phyloP scores from a whole-genome alignment of 1,139 yeast genomes.

The Hemisphaericaspora xylofermentans region DNA sequence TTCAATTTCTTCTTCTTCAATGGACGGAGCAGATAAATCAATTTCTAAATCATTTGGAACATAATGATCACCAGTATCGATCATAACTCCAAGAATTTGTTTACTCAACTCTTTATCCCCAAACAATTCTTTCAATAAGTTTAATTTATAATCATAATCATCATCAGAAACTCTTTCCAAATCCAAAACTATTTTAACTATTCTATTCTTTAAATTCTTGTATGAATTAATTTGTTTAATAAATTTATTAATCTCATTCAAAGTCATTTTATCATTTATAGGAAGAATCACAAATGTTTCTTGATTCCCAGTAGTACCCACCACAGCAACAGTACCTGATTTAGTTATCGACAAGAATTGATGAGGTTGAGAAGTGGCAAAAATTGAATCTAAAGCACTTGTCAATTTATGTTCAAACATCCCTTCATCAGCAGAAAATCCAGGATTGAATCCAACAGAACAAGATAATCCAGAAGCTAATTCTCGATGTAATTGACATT shows the following conservation, averaged over 20 bases:
- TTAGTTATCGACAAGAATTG: slow-evolving; percentile 45
- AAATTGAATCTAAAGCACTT: slow-evolving; percentile 41
- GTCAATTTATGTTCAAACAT: slow-evolving; percentile 28
- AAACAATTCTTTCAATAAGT: slow-evolving; percentile 17
- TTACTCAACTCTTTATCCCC: slow-evolving; percentile 9
- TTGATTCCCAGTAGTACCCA: slow-evolving; percentile 45
- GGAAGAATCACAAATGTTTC: slow-evolving; percentile 44
- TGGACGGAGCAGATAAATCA: slow-evolving; percentile 8
- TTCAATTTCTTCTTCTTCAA: slow-evolving; percentile 3
- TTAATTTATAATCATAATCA: slow-evolving; percentile 19
- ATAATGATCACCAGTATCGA: slow-evolving; percentile 43
- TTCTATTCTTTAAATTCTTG: slow-evolving; percentile 14
- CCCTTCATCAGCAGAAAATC: slow-evolving; percentile 22
- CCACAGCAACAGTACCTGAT: slow-evolving; percentile 44
- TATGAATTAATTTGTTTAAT: slow-evolving; percentile 23
- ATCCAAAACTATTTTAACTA: slow-evolving; percentile 30
- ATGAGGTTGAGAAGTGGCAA: slow-evolving; percentile 39
- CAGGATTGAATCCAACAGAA: slow-evolving; percentile 42
- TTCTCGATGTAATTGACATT: slow-evolving; percentile 49
- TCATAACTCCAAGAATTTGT: slow-evolving; percentile 33
- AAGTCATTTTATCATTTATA: slow-evolving; percentile 17
- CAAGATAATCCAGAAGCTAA: slow-evolving; percentile 45
- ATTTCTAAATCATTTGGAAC: slow-evolving; percentile 17
- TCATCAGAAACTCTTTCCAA: slow-evolving; percentile 26
- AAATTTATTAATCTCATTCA: slow-evolving; percentile 17